Evolutionary conservation across 108 stramenopile genomes (phyloP).

Genomic region (Cyclotella kingstonii): DNA sequence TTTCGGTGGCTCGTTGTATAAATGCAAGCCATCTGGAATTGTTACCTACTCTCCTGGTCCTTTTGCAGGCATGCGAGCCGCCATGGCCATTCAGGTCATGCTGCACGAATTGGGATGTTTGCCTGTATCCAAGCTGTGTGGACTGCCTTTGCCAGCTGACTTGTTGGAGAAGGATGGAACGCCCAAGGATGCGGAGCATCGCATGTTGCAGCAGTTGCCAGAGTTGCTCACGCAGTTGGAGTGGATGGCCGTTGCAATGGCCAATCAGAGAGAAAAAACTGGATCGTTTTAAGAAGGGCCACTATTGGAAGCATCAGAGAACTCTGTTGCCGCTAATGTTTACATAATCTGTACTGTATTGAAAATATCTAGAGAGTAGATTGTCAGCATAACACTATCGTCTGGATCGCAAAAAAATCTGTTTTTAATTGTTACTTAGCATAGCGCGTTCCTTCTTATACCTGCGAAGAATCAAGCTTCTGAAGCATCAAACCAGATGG

Average conservation of each 20-base stretch:
- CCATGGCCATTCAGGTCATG: conserved; percentile 57
- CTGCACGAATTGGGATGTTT: conserved; percentile 66
- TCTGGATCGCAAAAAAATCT: too few species aligned
- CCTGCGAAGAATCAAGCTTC: too few species aligned
- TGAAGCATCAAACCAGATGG: too few species aligned
- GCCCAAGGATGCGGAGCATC: conserved; percentile 49
- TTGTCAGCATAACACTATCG: too few species aligned
- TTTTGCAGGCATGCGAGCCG: conserved; percentile 59
- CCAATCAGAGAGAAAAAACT: conserved; percentile 41
- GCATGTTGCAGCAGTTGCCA: conserved; percentile 60
- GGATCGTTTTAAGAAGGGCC: conserved; percentile 26
- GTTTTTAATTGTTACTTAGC: too few species aligned
- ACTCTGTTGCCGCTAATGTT: not conserved
- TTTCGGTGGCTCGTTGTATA: conserved; percentile 55
- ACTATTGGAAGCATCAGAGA: not conserved
- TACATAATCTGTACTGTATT: too few species aligned
- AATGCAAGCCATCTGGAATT: conserved; percentile 59
- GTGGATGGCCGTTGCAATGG: conserved; percentile 75
- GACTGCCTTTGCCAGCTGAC: conserved; percentile 41
- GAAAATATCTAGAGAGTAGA: too few species aligned
- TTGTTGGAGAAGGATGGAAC: conserved; percentile 51
- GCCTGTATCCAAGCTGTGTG: conserved; percentile 59
- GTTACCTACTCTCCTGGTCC: conserved; percentile 60
- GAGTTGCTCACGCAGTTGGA: conserved; percentile 58
- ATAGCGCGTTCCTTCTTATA: too few species aligned